A percentile compares a stretch with the other conserved stretches of the same genome.
These are phyloP conservation scores for Testicularia cyperi DNA, from an alignment of 1,284 basidiomycete species.

Conservation along the genomic window DNA sequence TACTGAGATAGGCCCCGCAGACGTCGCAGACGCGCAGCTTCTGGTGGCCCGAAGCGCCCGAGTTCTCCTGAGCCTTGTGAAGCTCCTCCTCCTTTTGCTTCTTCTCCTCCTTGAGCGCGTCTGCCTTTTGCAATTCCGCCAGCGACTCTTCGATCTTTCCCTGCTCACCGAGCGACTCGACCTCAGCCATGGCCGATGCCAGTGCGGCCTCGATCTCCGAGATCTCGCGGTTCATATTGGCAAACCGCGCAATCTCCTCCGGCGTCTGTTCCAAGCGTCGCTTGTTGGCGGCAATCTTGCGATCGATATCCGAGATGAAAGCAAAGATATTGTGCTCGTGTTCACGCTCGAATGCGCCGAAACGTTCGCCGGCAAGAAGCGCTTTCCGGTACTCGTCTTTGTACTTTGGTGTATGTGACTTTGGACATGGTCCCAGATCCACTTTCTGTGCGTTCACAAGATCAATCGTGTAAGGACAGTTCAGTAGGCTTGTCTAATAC, in stretches of 20 bases:
- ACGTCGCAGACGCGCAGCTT: slow-evolving; percentile 99
- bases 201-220: slow-evolving; percentile 98
- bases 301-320: slow-evolving; percentile 97
- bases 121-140: slow-evolving; percentile 93
- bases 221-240: slow-evolving; percentile 98
- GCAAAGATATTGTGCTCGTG: slow-evolving; percentile 92
- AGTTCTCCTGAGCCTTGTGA: slow-evolving; percentile 94
- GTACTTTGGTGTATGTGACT: slow-evolving; percentile 90
- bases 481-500: too few relatives aligned
- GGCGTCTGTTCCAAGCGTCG: slow-evolving; percentile 96
- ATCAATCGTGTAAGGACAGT: too few relatives aligned
- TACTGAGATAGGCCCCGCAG: slow-evolving; percentile 95
- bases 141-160: slow-evolving; percentile 98
- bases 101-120: slow-evolving; percentile 95
- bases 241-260: slow-evolving; percentile 98
- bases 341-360: slow-evolving; percentile 56
- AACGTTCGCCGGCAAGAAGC: slow-evolving; percentile 67
- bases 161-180: slow-evolving; percentile 92
- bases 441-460: slow-evolving; percentile 84
- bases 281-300: slow-evolving; percentile 89
- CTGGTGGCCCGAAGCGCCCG: slow-evolving; percentile 97
- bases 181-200: slow-evolving; percentile 96
- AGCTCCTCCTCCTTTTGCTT: slow-evolving; percentile 93
- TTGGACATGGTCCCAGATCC: slow-evolving; percentile 96
- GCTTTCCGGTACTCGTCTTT: slow-evolving; percentile 87